Base-by-base conservation (phyloP, 2,329 filamentous ascomycete genomes). In the Colletotrichum tropicicola region DNA sequence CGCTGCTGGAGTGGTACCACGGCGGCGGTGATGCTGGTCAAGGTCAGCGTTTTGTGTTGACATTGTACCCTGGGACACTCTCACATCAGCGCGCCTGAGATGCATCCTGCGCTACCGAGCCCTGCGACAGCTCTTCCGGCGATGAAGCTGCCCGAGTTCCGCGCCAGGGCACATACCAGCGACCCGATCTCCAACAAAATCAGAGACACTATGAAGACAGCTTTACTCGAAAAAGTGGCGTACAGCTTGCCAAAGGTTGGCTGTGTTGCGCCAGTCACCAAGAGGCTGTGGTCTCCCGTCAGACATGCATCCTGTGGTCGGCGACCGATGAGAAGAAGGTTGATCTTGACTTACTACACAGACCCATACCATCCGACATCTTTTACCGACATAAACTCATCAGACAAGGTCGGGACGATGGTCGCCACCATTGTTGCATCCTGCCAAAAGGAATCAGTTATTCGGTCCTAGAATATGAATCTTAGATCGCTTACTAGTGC, bases 321-420 rank as follows among this genome's bases (percentile, higher is more conserved):
- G n/a, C n/a, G 21, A 3, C 3, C 12, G 17, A 10, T 32, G 25
- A 13, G 4, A 3, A 2, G 39, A 9, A n/a, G 10, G 19, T 7
- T 13, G 13, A 43, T 2, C 10, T 7, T 28, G 53, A 35, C 55
- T 21, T 49, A 49, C 55, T 74, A 81, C 5, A 78, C 79, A 21
- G 78, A 76, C 1, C 79, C 81, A 65, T 85, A 85, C 82, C 83
- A 85, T 21, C 77, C 79, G 5, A 83, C 76, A 49, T 82, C 78
- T 9, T 73, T 70, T 2, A 81, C 71, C 21, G 74, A 71, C 9
- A 77, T 70, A 69, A 78, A 75, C 21, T 75, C 74, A 62, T 71
- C 75, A 0, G 79, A 28, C 12, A 58, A 32, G 12, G 55, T 58
- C 5, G 55, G 43, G 6, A 58, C 55, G 35, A 58, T 58, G 7